A percentile compares a stretch with the other conserved stretches of the same genome.
Evolutionary conservation across 2,329 filamentous ascomycete genomes (phyloP).

Genomic region (Tolypocladium amazonense): DNA sequence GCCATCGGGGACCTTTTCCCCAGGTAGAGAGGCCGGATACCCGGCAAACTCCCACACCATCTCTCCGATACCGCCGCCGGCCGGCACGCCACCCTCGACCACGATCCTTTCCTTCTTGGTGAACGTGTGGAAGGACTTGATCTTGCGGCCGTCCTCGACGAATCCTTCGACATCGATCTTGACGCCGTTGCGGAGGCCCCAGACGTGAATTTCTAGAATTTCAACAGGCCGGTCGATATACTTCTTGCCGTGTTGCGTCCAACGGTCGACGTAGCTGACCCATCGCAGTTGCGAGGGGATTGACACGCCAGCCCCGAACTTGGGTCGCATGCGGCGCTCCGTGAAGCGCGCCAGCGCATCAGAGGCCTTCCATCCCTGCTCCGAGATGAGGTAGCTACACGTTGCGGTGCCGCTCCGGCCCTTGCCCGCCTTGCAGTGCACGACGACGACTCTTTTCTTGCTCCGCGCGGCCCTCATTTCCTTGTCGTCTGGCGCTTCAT

Average conservation of each 20-base stretch:
- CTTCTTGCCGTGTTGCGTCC: conserved; percentile 62
- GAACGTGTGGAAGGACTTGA: conserved; percentile 77
- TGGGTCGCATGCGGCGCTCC: conserved; percentile 74
- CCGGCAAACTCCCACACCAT: conserved; percentile 44
- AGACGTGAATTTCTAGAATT: conserved; percentile 79
- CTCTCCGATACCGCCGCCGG: conserved; percentile 36
- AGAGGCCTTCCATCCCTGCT: conserved; percentile 54
- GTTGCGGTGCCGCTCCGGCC: conserved; percentile 81
- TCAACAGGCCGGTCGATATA: conserved; percentile 80
- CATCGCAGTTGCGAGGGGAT: conserved; percentile 89
- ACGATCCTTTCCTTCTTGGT: conserved; percentile 59
- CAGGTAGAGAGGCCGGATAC: conserved; percentile 15
- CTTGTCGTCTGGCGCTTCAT: background rate
- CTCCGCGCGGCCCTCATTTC: conserved; percentile 13
- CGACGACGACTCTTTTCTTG: conserved; percentile 61
- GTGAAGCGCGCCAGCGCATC: conserved; percentile 54
- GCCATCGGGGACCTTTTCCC: conserved; percentile 24
- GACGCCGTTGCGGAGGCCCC: conserved; percentile 79
- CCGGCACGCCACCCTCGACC: conserved; percentile 46
- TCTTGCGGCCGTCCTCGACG: conserved; percentile 78
- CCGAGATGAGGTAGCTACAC: conserved; percentile 82
- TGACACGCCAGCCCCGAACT: conserved; percentile 80
- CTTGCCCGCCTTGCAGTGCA: conserved; percentile 97
- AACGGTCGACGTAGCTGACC: conserved; percentile 80
- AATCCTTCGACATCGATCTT: conserved; percentile 80